Evolutionary conservation across 2,329 filamentous ascomycete species (phyloP), one percentile per base, ranked within the genome.

Genomic region (Aurifilum marmelostoma): DNA sequence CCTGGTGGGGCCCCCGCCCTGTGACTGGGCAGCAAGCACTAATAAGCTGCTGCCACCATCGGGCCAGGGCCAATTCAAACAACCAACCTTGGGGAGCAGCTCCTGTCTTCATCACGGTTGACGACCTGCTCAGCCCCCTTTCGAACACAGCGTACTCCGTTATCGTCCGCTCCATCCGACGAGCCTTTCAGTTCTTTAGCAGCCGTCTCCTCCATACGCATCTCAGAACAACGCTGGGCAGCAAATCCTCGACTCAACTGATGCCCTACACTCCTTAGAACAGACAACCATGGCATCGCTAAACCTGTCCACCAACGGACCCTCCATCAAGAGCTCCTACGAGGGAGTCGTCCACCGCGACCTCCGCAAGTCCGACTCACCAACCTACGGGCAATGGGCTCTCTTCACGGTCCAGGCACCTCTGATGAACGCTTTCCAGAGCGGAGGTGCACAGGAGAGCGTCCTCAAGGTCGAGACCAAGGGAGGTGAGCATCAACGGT

Each of bases 381-480:
- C 92, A 52, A 97, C 94, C 62, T 92, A 92, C 77, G 94, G 88
- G 72, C 92, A 95, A 83, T 99, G 96, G 96, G 95, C 93, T 27
- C 84, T 99, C 71, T 97, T 97, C 82, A 92, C 92, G 9, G 96
- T 99, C 54, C 92, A 96, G 78, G 92, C 95, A 70, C 96, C 96
- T 67, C 88, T 99, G 54, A 87, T 93, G 78, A 98, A 92, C 82
- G 94, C 94, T 70, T 99, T 99, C 80, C 93, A 97, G 81, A 92
- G 96, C 77, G 86, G 88, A 68, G 91, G 88, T 52, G 85, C 89
- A 73, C 98, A 97, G 83, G 95, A 98, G 82, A 98, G 95, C 79
- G 88, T 97, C 1, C 83, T 99, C 74, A 98, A 97, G 82, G 95
- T 99, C 65, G 94, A 98, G 79, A 90, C 86, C 77, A 97, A 93